Evolutionary conservation across 176 grass and related monocot species (phyloP), one percentile per base, ranked within the genome.

Genomic region (Chrysopogon serrulatus): DNA sequence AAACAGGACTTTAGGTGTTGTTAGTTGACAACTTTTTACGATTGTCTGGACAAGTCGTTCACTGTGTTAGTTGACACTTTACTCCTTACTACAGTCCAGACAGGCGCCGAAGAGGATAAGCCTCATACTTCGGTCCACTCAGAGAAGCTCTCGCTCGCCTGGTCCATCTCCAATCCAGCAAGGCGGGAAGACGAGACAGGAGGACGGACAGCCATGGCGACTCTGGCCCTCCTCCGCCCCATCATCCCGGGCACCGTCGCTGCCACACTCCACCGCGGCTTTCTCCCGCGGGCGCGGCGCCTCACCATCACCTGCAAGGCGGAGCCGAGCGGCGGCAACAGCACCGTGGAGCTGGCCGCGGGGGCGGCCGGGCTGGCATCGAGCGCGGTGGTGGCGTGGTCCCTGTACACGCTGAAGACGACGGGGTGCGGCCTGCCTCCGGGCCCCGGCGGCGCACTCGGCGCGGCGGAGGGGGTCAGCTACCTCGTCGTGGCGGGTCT

Each of bases 351-450:
- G 76, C 86, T 91, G 8, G 71, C 64, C 15, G 84, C 84, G 1
- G 92, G 74, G 1, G 75, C 84, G 17, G 86, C 60, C 0, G 87
- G 92, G 53, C 73, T 98, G 18, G 75, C 85, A 21, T 84, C 92
- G 42, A 68, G 89, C 85, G 88, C 87, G 7, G 79, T 85, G 7
- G 92, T 98, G 16, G 96, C 86, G 48, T 88, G 82, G 71, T 98
- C 92, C 10, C 92, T 98, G 33, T 93, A 95, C 84, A 85, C 87
- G 15, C 87, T 95, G 3, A 91, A 90, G 44, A 74, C 92, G 48
- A 93, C 96, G 68, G 96, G 92, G 0, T 95, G 96, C 51, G 91
- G 91, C 6, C 90, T 95, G 1, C 93, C 93, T 0, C 91, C 96
- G 4, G 91, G 92, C 26, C 93, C 96, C 11, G 90, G 88, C 7